Percentiles rank a stretch among this genome's conserved stretches.
Evolutionary conservation across 306 rosid genomes (phyloP).

Genomic region (Fragaria ananassa): DNA sequence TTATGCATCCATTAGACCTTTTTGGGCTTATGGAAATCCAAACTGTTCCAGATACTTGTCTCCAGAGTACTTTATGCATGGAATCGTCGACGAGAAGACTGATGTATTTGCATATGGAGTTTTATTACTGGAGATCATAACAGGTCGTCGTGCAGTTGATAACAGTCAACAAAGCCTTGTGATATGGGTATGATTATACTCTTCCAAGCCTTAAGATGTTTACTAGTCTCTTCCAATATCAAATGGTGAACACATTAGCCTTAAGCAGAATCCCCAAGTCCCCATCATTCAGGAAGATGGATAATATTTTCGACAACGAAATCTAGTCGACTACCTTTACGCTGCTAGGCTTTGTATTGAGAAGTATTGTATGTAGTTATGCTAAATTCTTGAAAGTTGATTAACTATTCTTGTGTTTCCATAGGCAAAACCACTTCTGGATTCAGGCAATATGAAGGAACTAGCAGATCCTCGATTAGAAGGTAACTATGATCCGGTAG

Average conservation of each 20-base stretch:
- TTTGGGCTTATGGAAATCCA: constrained; percentile 7
- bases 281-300: not conserved
- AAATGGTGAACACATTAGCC: not conserved
- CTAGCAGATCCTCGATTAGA: constrained; percentile 70
- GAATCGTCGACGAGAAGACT: constrained; percentile 84
- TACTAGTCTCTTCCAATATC: not conserved
- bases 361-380: not conserved
- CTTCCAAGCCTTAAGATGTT: constrained; percentile 4
- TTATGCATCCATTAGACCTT: not conserved
- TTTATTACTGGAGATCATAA: constrained; percentile 76
- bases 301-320: not conserved
- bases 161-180: constrained; percentile 80
- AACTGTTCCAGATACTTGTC: constrained; percentile 67
- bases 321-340: not conserved
- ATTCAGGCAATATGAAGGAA: constrained; percentile 45
- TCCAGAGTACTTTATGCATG: constrained; percentile 98
- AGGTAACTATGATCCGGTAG: constrained; percentile 47
- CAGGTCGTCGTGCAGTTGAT: constrained; percentile 95
- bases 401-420: constrained; percentile 4
- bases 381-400: not conserved
- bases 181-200: constrained; percentile 58
- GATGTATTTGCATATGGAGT: constrained; percentile 95
- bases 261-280: not conserved
- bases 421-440: constrained; percentile 85
- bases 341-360: not conserved